Percentiles rank a stretch among this genome's conserved stretches.
These are phyloP conservation scores for Eimeria mitis DNA, from an alignment of 169 alveolate genomes.

Conservation along the genomic window DNA sequence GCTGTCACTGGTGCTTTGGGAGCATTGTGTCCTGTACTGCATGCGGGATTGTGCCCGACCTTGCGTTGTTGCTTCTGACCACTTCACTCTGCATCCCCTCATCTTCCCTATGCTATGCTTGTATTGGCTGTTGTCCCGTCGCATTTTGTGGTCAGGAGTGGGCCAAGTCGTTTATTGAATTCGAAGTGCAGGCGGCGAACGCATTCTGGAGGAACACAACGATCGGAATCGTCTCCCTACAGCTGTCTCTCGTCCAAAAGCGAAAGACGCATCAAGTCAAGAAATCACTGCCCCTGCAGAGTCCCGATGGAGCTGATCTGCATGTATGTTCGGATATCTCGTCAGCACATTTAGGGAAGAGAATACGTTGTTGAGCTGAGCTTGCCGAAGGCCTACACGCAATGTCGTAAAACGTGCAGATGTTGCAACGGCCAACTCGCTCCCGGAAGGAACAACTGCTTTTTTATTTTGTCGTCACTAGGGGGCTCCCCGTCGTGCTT, in stretches of 20 bases:
- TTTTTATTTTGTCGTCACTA: background rate
- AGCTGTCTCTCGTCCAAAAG: constrained; percentile 90
- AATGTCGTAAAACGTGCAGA: background rate
- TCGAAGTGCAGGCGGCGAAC: constrained; percentile 95
- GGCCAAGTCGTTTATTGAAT: constrained; percentile 93
- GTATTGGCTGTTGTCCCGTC: background rate
- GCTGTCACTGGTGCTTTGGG: background rate
- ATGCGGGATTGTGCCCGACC: background rate
- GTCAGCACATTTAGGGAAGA: background rate
- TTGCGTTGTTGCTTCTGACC: background rate
- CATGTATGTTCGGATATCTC: constrained; percentile 31
- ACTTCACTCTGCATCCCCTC: background rate
- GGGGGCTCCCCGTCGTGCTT: background rate
- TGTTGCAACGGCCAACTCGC: background rate
- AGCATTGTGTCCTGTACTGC: background rate
- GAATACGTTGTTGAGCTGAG: background rate
- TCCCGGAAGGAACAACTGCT: background rate
- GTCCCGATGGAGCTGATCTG: constrained; percentile 67
- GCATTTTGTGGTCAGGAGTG: constrained; percentile 86
- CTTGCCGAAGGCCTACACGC: background rate
- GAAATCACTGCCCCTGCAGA: constrained; percentile 85
- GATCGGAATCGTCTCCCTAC: constrained; percentile 92
- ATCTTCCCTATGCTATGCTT: background rate
- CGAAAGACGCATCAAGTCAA: constrained; percentile 90
- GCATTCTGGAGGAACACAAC: constrained; percentile 94